Evolutionary conservation across 2,329 filamentous ascomycete species (phyloP).

Genomic region (Fusarium dlaminii): DNA sequence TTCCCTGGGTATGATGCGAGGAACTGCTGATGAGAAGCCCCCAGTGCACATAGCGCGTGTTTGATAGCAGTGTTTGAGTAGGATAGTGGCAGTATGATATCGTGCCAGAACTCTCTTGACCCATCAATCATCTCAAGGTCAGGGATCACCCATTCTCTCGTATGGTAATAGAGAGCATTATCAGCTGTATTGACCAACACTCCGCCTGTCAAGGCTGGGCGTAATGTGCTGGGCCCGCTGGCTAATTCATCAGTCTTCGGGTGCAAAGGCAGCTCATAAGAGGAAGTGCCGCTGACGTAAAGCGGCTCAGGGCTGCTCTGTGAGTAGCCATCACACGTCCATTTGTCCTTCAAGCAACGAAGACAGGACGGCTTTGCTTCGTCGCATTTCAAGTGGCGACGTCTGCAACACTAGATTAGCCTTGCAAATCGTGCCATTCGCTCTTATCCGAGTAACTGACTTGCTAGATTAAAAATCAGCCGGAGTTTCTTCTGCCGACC

Average conservation of each 20-base stretch:
- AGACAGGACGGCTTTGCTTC: constrained; percentile 16
- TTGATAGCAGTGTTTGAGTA: neutral
- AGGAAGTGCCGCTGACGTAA: neutral
- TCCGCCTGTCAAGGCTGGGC: neutral
- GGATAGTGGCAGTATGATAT: neutral
- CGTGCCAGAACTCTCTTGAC: constrained; percentile 5
- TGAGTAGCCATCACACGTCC: constrained; percentile 27
- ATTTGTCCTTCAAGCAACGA: constrained; percentile 12
- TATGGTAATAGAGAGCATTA: constrained; percentile 1
- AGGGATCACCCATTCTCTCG: neutral
- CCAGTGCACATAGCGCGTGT: constrained; percentile 6
- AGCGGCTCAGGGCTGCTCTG: neutral
- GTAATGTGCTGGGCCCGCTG: neutral
- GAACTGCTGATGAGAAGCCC: constrained; percentile 4
- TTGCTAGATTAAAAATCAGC: constrained; percentile 5
- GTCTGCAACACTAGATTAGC: constrained; percentile 12
- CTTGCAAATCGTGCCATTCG: neutral
- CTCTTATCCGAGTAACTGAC: neutral
- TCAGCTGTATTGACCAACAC: neutral
- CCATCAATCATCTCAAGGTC: neutral
- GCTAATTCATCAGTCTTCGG: neutral
- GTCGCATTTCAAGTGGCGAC: constrained; percentile 31
- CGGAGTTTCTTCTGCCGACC: no score
- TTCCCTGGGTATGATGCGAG: neutral
- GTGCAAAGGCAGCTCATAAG: neutral